phyloP scores from a whole-genome alignment of 2,329 filamentous ascomycete genomes.

The Sclerotinia borealis region DNA sequence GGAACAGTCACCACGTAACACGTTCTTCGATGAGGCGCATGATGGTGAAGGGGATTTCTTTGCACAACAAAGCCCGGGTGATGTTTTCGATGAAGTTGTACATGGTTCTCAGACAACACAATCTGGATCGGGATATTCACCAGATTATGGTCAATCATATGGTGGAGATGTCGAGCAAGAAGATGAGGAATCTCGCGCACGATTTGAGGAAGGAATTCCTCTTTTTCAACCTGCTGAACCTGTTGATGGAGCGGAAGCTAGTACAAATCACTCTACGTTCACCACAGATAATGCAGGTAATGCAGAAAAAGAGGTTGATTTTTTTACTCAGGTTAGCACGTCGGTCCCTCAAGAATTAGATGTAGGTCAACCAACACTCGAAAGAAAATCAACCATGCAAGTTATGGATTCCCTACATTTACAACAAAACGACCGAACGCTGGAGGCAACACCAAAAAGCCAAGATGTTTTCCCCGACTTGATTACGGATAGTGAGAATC shows the following conservation, averaged over 20 bases:
- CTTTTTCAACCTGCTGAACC: constrained; percentile 44
- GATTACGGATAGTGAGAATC: background rate
- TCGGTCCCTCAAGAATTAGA: constrained; percentile 24
- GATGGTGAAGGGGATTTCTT: constrained; percentile 43
- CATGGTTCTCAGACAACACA: background rate
- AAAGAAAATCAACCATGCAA: constrained; percentile 65
- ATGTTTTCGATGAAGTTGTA: constrained; percentile 13
- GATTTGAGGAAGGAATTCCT: constrained; percentile 66
- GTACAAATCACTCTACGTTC: constrained; percentile 30
- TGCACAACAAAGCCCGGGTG: constrained; percentile 34
- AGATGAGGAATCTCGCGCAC: constrained; percentile 42
- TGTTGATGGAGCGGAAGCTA: constrained; percentile 2
- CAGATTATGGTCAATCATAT: constrained; percentile 21
- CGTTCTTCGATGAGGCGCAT: constrained; percentile 35
- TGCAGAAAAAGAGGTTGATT: constrained; percentile 45
- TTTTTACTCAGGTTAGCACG: constrained; percentile 44
- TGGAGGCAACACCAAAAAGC: constrained; percentile 17
- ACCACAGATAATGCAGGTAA: constrained; percentile 31
- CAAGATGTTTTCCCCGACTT: background rate
- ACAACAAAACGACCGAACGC: constrained; percentile 21
- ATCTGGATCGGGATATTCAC: background rate
- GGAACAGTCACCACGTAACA: constrained; percentile 36
- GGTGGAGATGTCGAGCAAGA: constrained; percentile 31
- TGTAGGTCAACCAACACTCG: constrained; percentile 35
- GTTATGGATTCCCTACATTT: constrained; percentile 49